These are phyloP conservation scores for Gomphus sp. DNA, from an alignment of 1,284 basidiomycete species.

Conservation along the genomic window DNA sequence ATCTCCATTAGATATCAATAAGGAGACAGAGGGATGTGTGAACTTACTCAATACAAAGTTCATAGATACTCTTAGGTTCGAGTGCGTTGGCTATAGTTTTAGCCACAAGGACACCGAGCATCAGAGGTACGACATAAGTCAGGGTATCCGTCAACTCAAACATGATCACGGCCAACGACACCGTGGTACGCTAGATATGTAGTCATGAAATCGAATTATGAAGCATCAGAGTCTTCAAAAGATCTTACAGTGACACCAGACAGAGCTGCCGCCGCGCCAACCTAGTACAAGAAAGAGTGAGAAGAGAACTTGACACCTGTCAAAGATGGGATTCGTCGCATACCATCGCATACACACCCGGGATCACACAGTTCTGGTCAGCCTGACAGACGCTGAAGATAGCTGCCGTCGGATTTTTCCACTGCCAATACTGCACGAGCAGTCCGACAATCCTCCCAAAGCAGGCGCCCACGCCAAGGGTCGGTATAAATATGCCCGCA, in stretches of 20 bases:
- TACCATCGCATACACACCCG: slow-evolving; percentile 83
- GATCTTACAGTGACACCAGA: slow-evolving; percentile 75
- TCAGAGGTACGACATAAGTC: slow-evolving; percentile 92
- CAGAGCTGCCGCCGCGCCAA: slow-evolving; percentile 81
- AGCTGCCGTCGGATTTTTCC: slow-evolving; percentile 48
- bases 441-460: slow-evolving; percentile 88
- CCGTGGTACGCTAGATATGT: slow-evolving; percentile 60
- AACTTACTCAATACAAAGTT: slow-evolving; percentile 82
- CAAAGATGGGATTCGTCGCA: background rate
- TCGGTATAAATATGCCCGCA: slow-evolving; percentile 96
- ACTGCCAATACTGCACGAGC: slow-evolving; percentile 71
- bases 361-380: slow-evolving; percentile 64
- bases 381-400: slow-evolving; percentile 62
- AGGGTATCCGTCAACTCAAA: slow-evolving; percentile 93
- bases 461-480: slow-evolving; percentile 94
- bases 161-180: slow-evolving; percentile 94
- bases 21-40: slow-evolving; percentile 1
- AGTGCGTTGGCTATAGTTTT: slow-evolving; percentile 91
- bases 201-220: slow-evolving; percentile 3
- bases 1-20: background rate
- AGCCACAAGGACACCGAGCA: slow-evolving; percentile 84
- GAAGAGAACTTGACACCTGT: background rate
- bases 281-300: slow-evolving; percentile 18
- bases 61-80: slow-evolving; percentile 93
- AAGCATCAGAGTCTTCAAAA: background rate